A percentile compares a stretch with the other conserved stretches of the same genome.
These are phyloP conservation scores for Xylaria nigripes DNA, from an alignment of 495 filamentous ascomycete species.

Conservation along the genomic window DNA sequence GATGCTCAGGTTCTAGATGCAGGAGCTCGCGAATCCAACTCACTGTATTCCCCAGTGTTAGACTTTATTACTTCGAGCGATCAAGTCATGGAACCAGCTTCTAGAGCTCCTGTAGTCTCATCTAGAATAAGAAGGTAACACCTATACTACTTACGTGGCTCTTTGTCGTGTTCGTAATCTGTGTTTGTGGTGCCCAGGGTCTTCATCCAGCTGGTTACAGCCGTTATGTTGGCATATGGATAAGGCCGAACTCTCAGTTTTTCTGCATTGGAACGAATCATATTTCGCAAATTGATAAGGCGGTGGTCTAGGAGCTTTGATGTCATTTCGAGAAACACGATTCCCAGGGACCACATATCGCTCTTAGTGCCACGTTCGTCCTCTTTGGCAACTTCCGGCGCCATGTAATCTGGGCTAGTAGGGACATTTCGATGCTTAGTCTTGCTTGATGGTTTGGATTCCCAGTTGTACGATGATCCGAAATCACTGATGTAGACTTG, in stretches of 20 bases:
- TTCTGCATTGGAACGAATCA: background rate
- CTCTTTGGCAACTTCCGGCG: conserved; percentile 13
- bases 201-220: background rate
- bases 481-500: conserved; percentile 19
- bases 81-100: no score
- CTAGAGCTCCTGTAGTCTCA: background rate
- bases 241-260: background rate
- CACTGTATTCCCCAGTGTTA: background rate
- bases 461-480: conserved; percentile 10
- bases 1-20: background rate
- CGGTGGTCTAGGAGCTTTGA: conserved; percentile 2
- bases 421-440: background rate
- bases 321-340: conserved; percentile 13
- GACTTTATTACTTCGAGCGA: no score
- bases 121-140: background rate
- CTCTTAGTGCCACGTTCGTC: conserved; percentile 5
- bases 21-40: conserved; percentile 2
- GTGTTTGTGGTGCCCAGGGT: background rate
- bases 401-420: conserved; percentile 9
- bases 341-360: conserved; percentile 16
- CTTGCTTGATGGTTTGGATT: background rate
- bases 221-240: background rate
- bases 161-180: background rate
- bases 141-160: background rate
- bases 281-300: background rate